Evolutionary conservation across 441 rosid species (phyloP), one percentile per base, ranked within the genome.

Genomic region (Syzygium malaccense): DNA sequence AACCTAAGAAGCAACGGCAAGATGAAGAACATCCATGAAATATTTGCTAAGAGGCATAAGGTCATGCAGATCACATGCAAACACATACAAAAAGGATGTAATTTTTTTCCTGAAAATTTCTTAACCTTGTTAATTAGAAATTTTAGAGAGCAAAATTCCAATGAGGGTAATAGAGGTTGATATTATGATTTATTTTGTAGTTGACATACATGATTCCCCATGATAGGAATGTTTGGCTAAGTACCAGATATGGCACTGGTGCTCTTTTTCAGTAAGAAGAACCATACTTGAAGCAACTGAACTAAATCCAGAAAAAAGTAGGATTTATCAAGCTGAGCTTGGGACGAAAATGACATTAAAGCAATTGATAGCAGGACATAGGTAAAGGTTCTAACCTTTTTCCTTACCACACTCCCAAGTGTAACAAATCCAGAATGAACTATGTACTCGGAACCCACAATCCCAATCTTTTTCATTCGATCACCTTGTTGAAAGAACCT

Each of bases 361-460:
- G 83, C 83, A 75, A 75, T 75, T 5, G 1, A 37, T 12, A 75
- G 83, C n/a, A 71, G 51, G 83, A 71, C 51, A 71, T 75, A 57
- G 64, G 17, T 79, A 53, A 49, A 68, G 92, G 71, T 83, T 88
- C 92, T 86, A 88, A 95, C 95, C 92, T 93, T 88, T 64, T 91
- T 89, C 54, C 87, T 86, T 33, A 66, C 88, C 85, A 90, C 90
- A 87, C 95, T 96, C 88, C 96, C 98, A 2, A 96, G 94, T 2
- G 96, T 96, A 41, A 41, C 45, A 41, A 62, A 96, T 95, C 95
- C 96, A 57, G 92, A 87, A 90, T 96, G 97, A 87, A 93, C 89
- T 85, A 96, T 55, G 89, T 94, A 96, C 91, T 96, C 96, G 5
- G 96, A 92, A 92, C 95, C 98, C 71, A 96, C 96, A 86, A 96